Percentiles rank a stretch among this genome's conserved stretches.
These are phyloP conservation scores for Spergularia bocconei DNA, from an alignment of 148 eudicot species.

Conservation along the genomic window DNA sequence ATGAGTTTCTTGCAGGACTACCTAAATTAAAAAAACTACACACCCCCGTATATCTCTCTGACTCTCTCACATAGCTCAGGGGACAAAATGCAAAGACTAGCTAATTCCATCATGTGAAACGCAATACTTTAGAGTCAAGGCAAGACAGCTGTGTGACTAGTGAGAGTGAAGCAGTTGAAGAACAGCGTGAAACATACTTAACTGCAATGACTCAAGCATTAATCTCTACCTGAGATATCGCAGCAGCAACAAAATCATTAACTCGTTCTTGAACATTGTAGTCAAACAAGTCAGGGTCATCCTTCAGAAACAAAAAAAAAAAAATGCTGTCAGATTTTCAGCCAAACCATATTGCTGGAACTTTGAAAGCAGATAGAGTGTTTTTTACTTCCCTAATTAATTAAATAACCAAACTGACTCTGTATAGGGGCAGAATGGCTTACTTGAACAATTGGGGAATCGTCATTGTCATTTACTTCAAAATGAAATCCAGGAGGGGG, in stretches of 20 bases:
- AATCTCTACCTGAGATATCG: constrained; percentile 62
- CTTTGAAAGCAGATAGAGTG: not conserved
- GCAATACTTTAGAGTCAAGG: not conserved
- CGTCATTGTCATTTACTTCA: constrained; percentile 71
- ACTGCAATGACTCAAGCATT: constrained; percentile 4
- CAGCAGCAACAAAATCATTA: constrained; percentile 86
- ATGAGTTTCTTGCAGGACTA: too few relatives aligned
- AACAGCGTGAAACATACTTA: not conserved
- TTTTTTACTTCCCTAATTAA: not conserved
- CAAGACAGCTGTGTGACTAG: not conserved
- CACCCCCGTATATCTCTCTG: too few relatives aligned
- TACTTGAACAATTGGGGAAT: constrained; percentile 82
- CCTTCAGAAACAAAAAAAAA: constrained; percentile 55
- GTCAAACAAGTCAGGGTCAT: constrained; percentile 78
- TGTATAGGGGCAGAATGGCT: constrained; percentile 8
- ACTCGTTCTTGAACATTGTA: constrained; percentile 94
- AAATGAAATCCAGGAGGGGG: constrained; percentile 82
- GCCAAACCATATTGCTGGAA: not conserved
- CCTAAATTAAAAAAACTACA: too few relatives aligned
- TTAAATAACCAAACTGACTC: not conserved
- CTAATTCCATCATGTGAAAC: too few relatives aligned
- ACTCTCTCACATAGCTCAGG: too few relatives aligned
- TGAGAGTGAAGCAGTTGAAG: not conserved
- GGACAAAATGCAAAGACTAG: too few relatives aligned
- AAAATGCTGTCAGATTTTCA: constrained; percentile 6